These are phyloP conservation scores for Candida sojae DNA, from an alignment of 1,139 yeast genomes.

Conservation along the genomic window DNA sequence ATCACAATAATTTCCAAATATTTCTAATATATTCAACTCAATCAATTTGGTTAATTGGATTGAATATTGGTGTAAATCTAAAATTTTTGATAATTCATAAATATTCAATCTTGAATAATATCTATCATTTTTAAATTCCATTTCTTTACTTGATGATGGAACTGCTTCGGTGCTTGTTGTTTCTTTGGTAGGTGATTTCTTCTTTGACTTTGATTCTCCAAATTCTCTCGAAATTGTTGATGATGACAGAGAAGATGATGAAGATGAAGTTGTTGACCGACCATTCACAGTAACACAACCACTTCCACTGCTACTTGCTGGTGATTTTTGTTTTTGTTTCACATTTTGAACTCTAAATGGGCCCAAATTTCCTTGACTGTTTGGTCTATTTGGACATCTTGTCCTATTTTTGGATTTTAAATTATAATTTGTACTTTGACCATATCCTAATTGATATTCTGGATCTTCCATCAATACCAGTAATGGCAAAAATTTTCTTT, in stretches of 20 bases:
- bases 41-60: conserved; percentile 29
- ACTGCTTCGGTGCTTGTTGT: neutral
- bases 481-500: conserved; percentile 13
- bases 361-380: conserved; percentile 8
- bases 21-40: conserved; percentile 59
- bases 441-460: conserved; percentile 10
- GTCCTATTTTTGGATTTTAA: neutral
- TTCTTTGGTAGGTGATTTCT: neutral
- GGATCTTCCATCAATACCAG: conserved; percentile 6
- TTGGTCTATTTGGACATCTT: conserved; percentile 11
- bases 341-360: conserved; percentile 3
- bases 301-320: neutral
- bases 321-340: neutral
- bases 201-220: neutral
- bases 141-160: neutral
- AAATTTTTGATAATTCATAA: conserved; percentile 26
- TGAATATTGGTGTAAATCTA: conserved; percentile 24
- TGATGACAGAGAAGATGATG: neutral
- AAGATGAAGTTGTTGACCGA: neutral
- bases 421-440: conserved; percentile 9
- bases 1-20: conserved; percentile 58
- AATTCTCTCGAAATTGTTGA: neutral
- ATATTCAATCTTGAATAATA: conserved; percentile 32
- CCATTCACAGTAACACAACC: no score
- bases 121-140: conserved; percentile 15